Base-by-base conservation (phyloP, 208 protist species). In the Novymonas esmeraldas region DNA sequence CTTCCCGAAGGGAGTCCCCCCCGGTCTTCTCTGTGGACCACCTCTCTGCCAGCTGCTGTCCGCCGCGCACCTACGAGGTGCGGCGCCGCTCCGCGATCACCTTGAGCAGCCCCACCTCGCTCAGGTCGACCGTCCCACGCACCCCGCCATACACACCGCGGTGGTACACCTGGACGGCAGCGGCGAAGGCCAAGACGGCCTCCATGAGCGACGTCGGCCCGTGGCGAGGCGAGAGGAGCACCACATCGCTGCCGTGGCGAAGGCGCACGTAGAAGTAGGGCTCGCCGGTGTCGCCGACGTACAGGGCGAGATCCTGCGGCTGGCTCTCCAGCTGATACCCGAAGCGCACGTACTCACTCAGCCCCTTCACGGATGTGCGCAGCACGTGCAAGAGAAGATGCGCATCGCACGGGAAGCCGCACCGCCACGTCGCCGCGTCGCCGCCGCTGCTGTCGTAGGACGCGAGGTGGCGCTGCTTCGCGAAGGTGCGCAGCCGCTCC, bases 201-300 rank as follows among this genome's bases (percentile, higher is more conserved):
- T 95, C 86, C 54, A 92, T 89, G 18, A 95, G 70, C 33, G 90
- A 92, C 28, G 82, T 64, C 29, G 58, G 28, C 2, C 89, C 89
- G 5, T 76, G 81, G 20, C 75, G 76, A n/a, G 84, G 84, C 29
- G 75, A 79, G 14, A 84, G 61, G 18, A 79, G 66, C 26, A 73
- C 67, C 49, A 63, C 52, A 36, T 50, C 67, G 69, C 69, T 68
- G 61, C 61, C 59, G 36, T 68, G 68, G 33, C 80, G 73, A 44
- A 90, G 77, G 24, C 82, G 78, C 22, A 95, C 82, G 67, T 93
- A 93, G 55, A 91, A 95, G 73, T 95, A 95, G 22, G 90, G 90
- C 57, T 82, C 85, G 5, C 86, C 87, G 14, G 78, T 90, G 66
- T 89, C 83, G 16, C 90, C 90, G n/a, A 92, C 76, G 51, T 74